Conservation (phyloP, 176 grass and related monocot species). For the Chloris gayana region DNA sequence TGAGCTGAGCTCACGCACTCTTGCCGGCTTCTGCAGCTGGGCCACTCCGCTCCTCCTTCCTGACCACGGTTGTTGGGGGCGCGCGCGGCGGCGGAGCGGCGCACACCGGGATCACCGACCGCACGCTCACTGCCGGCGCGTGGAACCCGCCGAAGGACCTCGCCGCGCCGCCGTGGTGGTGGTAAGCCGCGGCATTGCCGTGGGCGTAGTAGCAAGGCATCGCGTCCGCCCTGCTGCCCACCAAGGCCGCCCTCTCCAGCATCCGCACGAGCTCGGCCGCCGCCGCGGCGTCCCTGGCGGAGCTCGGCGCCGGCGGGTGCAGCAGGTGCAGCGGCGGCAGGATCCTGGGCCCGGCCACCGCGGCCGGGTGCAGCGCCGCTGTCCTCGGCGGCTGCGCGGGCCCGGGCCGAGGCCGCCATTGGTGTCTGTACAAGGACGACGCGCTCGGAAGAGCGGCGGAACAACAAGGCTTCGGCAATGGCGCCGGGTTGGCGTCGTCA, state of each 20-base stretch:
- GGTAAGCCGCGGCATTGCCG: conserved; percentile 15
- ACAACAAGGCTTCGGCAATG: conserved; percentile 13
- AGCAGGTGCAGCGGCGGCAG: conserved; percentile 55
- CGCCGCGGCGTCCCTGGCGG: conserved; percentile 29
- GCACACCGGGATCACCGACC: conserved; percentile 72
- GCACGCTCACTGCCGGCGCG: conserved; percentile 71
- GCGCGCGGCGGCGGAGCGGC: conserved; percentile 53
- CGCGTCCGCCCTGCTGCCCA: conserved; percentile 31
- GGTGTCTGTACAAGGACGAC: conserved; percentile 48
- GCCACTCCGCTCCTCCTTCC: conserved; percentile 32
- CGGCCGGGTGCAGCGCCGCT: neutral
- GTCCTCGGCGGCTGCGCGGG: neutral
- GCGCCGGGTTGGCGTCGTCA: conserved; percentile 8
- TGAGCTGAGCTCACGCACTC: neutral
- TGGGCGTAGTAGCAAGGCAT: conserved; percentile 41
- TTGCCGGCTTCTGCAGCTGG: conserved; percentile 8
- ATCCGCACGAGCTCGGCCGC: conserved; percentile 42
- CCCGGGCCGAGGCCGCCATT: conserved; percentile 43
- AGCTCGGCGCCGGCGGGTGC: conserved; percentile 28
- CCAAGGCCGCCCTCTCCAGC: conserved; percentile 37
- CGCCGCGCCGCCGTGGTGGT: conserved; percentile 20
- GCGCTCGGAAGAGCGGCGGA: conserved; percentile 38
- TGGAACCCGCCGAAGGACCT: conserved; percentile 50
- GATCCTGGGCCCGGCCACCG: conserved; percentile 41
- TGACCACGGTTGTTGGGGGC: neutral